Evolutionary conservation across 371 early-diverging fungal genomes (phyloP), one percentile per base, ranked within the genome.

Genomic region (Syncephalastrum racemosum): DNA sequence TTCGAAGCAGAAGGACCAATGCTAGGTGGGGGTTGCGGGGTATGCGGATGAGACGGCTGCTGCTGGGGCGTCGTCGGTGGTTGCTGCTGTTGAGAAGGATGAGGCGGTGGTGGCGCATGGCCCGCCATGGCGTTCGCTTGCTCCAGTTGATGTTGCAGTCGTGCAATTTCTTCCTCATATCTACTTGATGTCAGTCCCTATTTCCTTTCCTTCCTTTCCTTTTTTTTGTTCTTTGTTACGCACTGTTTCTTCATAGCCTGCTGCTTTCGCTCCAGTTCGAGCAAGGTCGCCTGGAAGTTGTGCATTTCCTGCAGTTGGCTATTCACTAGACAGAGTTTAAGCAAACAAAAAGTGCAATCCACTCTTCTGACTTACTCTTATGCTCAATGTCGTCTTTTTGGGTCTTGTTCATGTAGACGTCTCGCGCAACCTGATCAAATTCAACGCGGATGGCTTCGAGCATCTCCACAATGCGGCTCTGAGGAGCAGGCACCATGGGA

Each of bases 301-400:
- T 79, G 77, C 70, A 93, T 84, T 73, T 95, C 96, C 57, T 79
- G 77, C 49, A 91, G 80, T 70, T 95, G 95, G 50, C 73, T 78
- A 59, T 69, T 80, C 60, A 89, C 88, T 85, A 68, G 25, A 51
- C 41, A 23, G 23, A 25, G 36, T 25, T 19, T 12, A 15, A 49
- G 41, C 45, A 45, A 15, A 36, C 8, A 16, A 25, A 8, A 43
- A 42, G 20, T 46, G 27, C 22, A 23, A 43, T 24, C 24, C 23
- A 31, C 12, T 44, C 31, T 5, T 42, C 20, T 23, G 31, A 50
- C 83, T 71, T 86, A 93, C 94, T 81, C 73, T 93, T 90, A 60
- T 91, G 90, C 68, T 95, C 97, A 65, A 87, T 86, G 51, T 94
- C 96, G 63, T 95, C 95, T 52, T 92, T 77, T 71, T 94, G 92